Percentiles rank a stretch among this genome's conserved stretches.
Evolutionary conservation across 202 grass and related monocot genomes (phyloP).

Genomic region (Dendrocalamus latiflorus): DNA sequence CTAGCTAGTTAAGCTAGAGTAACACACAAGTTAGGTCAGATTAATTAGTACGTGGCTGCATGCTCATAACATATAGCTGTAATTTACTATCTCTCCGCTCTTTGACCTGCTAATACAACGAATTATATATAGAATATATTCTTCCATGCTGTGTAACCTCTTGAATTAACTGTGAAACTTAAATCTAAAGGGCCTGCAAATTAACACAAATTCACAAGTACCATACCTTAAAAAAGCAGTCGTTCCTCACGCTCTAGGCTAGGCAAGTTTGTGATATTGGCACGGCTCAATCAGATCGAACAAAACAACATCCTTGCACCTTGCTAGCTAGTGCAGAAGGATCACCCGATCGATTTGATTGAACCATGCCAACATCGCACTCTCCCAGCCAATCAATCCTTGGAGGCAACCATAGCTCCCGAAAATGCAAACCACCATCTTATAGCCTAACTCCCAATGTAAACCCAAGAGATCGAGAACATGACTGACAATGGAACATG

Average conservation of each 20-base stretch:
- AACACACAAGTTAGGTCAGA: not conserved
- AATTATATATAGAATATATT: not conserved
- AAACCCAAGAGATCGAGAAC: not conserved
- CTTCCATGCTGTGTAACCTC: not conserved
- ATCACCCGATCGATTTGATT: conserved; percentile 36
- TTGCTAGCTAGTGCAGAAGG: not conserved
- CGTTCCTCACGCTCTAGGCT: not conserved
- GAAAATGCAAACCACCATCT: not conserved
- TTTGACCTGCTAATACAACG: not conserved
- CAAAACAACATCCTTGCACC: not conserved
- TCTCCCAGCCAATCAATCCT: conserved; percentile 27
- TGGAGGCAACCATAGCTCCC: not conserved
- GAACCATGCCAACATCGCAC: conserved; percentile 60
- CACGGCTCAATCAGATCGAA: conserved; percentile 53
- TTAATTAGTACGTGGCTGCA: not conserved
- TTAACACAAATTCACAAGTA: not conserved
- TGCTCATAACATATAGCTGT: not conserved
- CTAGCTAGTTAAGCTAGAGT: not conserved
- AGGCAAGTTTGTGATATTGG: conserved; percentile 54
- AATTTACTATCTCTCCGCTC: not conserved
- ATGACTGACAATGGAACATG: not conserved
- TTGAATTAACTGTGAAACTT: not conserved
- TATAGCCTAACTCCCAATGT: not conserved
- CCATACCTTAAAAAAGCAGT: conserved; percentile 18
- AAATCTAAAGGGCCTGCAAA: not conserved